These are phyloP conservation scores for Penicillium paneum DNA, from an alignment of 2,329 filamentous ascomycete species.

Conservation along the genomic window DNA sequence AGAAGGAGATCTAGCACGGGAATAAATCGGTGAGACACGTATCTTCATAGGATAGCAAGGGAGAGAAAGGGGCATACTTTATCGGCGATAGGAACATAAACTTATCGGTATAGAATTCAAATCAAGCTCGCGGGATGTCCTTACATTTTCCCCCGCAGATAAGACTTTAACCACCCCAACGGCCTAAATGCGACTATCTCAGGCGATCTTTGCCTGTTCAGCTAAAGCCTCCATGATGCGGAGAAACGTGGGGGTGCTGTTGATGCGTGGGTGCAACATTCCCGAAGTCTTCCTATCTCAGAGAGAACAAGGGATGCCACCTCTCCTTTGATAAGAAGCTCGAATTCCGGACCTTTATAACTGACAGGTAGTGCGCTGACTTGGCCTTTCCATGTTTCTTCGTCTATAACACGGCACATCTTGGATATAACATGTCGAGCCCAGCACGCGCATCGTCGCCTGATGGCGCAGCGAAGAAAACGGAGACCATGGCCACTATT, in stretches of 20 bases:
- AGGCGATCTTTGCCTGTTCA: constrained; percentile 13
- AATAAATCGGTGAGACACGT: background rate
- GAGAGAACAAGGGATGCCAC: constrained; percentile 15
- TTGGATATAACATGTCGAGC: constrained; percentile 2
- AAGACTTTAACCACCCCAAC: background rate
- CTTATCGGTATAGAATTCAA: background rate
- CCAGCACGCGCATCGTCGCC: constrained; percentile 7
- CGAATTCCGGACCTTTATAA: background rate
- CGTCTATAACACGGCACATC: background rate
- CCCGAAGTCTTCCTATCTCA: constrained; percentile 13
- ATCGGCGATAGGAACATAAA: background rate
- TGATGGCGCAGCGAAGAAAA: constrained; percentile 18
- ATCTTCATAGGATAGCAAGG: background rate
- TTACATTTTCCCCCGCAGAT: background rate
- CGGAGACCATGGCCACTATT: constrained; percentile 9
- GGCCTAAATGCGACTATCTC: constrained; percentile 16
- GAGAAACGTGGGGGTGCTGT: constrained; percentile 26
- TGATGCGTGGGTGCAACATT: constrained; percentile 17
- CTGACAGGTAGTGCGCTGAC: background rate
- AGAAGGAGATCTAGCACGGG: background rate
- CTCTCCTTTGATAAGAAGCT: constrained; percentile 11
- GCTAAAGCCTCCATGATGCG: constrained; percentile 12
- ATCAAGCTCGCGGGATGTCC: background rate
- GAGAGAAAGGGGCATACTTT: background rate
- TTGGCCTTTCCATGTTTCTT: background rate